Evolutionary conservation across 768 basidiomycete genomes (phyloP).

Genomic region (Pilatotrama ljubarskyi): DNA sequence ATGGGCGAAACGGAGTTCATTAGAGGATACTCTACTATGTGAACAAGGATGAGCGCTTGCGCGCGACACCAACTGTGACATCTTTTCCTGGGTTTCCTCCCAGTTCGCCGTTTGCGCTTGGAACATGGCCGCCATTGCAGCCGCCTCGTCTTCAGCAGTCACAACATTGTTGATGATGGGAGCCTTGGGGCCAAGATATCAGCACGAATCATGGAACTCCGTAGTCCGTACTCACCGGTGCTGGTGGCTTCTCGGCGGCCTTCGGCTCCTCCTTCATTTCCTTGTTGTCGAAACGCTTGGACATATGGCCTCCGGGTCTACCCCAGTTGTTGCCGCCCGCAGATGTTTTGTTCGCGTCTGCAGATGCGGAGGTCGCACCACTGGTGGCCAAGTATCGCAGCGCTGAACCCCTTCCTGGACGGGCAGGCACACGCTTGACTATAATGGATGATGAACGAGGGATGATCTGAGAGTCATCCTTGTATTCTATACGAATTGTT

Average conservation of each 20-base stretch:
- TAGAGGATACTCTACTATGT: conserved; percentile 72
- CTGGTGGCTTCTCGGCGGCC: not conserved
- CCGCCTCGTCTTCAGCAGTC: conserved; percentile 78
- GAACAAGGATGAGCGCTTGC: conserved; percentile 51
- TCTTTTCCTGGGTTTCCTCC: conserved; percentile 99
- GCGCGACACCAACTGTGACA: conserved; percentile 94
- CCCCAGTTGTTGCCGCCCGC: conserved; percentile 52
- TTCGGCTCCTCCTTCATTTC: conserved; percentile 38
- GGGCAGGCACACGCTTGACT: conserved; percentile 80
- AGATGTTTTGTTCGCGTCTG: conserved; percentile 10
- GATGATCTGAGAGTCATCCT: conserved; percentile 88
- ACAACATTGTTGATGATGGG: conserved; percentile 32
- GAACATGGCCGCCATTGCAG: conserved; percentile 98
- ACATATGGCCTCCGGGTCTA: conserved; percentile 66
- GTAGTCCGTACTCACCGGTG: not conserved
- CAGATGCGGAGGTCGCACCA: conserved; percentile 47
- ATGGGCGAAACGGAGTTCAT: conserved; percentile 56
- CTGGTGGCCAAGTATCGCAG: conserved; percentile 69
- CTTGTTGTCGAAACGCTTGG: conserved; percentile 87
- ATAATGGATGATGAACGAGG: conserved; percentile 94
- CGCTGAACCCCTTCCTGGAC: conserved; percentile 82
- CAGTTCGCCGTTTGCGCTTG: conserved; percentile 91
- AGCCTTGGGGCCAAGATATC: conserved; percentile 25
- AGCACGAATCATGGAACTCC: not conserved
- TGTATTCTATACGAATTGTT: conserved; percentile 61